Conservation (phyloP, 2,329 filamentous ascomycete genomes). For the Meredithiella fracta region DNA sequence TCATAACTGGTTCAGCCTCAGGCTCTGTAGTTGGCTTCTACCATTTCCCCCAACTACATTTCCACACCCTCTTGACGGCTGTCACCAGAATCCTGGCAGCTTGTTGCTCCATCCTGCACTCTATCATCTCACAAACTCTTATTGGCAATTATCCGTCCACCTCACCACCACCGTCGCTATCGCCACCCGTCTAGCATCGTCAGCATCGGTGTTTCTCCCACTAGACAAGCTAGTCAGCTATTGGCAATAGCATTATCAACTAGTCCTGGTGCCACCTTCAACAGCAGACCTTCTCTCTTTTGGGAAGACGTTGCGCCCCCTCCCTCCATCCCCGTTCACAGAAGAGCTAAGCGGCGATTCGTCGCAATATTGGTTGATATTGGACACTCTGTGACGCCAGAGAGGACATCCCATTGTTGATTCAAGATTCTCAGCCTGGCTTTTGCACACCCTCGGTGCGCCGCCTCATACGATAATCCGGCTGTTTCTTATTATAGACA, state of each 20-base stretch:
- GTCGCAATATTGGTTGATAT: neutral
- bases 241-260: neutral
- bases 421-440: neutral
- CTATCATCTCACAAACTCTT: too few relatives aligned
- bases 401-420: neutral
- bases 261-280: neutral
- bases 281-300: neutral
- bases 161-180: too few relatives aligned
- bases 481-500: neutral
- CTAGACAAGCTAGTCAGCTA: neutral
- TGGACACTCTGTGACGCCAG: neutral
- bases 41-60: too few relatives aligned
- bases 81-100: too few relatives aligned
- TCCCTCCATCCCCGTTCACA: neutral
- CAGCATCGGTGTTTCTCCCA: too few relatives aligned
- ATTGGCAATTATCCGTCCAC: too few relatives aligned
- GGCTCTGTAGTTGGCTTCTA: too few relatives aligned
- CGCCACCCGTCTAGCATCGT: too few relatives aligned
- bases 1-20: too few relatives aligned
- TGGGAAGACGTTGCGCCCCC: neutral
- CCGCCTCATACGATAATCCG: neutral
- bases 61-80: too few relatives aligned
- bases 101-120: too few relatives aligned
- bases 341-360: neutral
- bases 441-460: neutral